Percentiles rank a stretch among this genome's conserved stretches.
These are phyloP conservation scores for Leucosporidium creatinivorum DNA, from an alignment of 768 basidiomycete species.

Conservation along the genomic window DNA sequence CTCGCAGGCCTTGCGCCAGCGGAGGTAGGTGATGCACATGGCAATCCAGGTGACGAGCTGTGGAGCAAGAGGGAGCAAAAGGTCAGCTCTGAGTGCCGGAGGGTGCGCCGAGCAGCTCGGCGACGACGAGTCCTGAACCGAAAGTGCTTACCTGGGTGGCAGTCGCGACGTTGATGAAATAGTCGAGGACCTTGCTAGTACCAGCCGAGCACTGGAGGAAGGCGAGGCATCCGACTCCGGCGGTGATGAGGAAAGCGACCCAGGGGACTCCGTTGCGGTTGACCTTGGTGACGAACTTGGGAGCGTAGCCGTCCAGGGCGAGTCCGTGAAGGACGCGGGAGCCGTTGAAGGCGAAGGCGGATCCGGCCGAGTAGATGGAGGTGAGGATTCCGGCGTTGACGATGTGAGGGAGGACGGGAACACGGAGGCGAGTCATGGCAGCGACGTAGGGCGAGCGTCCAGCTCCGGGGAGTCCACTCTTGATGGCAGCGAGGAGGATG, in stretches of 20 bases:
- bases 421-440: constrained; percentile 46
- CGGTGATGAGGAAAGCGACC: background rate
- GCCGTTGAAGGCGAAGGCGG: constrained; percentile 37
- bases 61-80: constrained; percentile 9
- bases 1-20: constrained; percentile 39
- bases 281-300: background rate
- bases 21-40: constrained; percentile 23
- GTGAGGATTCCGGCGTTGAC: constrained; percentile 25
- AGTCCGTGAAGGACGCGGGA: constrained; percentile 34
- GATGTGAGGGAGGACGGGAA: constrained; percentile 31
- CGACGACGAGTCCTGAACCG: background rate
- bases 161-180: constrained; percentile 49
- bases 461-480: background rate
- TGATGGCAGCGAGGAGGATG: constrained; percentile 39
- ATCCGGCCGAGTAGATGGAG: constrained; percentile 35
- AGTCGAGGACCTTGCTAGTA: constrained; percentile 45
- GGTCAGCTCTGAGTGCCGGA: no score
- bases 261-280: background rate
- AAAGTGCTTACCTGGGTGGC: constrained; percentile 14
- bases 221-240: constrained; percentile 1
- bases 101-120: background rate
- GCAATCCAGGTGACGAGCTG: constrained; percentile 23
- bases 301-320: background rate
- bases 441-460: constrained; percentile 63
- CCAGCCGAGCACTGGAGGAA: constrained; percentile 1